Conservation (phyloP, 2,329 filamentous ascomycete genomes). For the Sporothrix schenckii region DNA sequence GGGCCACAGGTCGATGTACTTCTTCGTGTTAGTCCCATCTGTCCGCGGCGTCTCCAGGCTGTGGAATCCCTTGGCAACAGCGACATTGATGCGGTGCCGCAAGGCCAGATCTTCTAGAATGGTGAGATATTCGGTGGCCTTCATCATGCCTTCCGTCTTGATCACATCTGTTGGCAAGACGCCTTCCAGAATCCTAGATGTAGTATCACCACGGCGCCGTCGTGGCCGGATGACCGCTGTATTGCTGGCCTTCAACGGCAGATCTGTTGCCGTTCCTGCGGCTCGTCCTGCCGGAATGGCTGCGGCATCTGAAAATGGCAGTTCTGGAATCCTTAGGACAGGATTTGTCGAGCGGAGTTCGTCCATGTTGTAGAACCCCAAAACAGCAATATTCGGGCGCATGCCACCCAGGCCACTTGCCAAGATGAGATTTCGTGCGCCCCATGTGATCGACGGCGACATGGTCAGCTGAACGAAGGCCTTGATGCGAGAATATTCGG, state of each 20-base stretch:
- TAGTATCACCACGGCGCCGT: slow-evolving; percentile 57
- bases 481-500: slow-evolving; percentile 80
- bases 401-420: slow-evolving; percentile 83
- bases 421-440: slow-evolving; percentile 77
- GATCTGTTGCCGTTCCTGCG: neutral
- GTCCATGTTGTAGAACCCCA: slow-evolving; percentile 79
- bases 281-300: neutral
- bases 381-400: slow-evolving; percentile 82
- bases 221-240: slow-evolving; percentile 23
- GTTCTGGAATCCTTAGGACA: slow-evolving; percentile 59
- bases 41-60: slow-evolving; percentile 70
- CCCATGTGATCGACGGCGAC: slow-evolving; percentile 82
- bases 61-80: slow-evolving; percentile 80
- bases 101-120: slow-evolving; percentile 81
- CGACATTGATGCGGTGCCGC: slow-evolving; percentile 79
- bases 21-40: slow-evolving; percentile 67
- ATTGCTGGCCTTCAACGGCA: neutral
- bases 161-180: slow-evolving; percentile 70
- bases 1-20: slow-evolving; percentile 85
- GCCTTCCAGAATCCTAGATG: slow-evolving; percentile 59
- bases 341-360: slow-evolving; percentile 67
- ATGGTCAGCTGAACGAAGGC: slow-evolving; percentile 87
- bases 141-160: slow-evolving; percentile 68
- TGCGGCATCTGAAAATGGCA: slow-evolving; percentile 38
- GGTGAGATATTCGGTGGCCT: slow-evolving; percentile 74